Conservation (phyloP, 176 grass and related monocot species). For the Oryza glumipatula region DNA sequence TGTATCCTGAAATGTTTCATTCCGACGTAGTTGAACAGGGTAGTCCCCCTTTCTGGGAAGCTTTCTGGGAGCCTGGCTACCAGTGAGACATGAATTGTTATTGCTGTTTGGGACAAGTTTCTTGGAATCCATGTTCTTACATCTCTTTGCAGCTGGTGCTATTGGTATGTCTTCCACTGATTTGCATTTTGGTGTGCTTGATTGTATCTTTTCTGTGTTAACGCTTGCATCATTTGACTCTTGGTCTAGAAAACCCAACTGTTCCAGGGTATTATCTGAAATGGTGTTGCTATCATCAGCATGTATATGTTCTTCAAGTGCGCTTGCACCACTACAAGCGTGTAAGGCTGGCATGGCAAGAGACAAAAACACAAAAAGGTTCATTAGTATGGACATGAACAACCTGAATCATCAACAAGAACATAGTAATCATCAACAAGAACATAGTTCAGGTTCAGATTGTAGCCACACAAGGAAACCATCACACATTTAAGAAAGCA, state of each 20-base stretch:
- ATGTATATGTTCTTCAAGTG: slow-evolving; percentile 35
- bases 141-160: slow-evolving; percentile 53
- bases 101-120: slow-evolving; percentile 57
- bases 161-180: slow-evolving; percentile 55
- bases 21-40: slow-evolving; percentile 43
- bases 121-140: slow-evolving; percentile 64
- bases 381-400: slow-evolving; percentile 11
- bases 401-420: background rate
- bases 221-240: slow-evolving; percentile 60
- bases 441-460: background rate
- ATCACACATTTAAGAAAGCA: background rate
- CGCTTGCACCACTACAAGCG: slow-evolving; percentile 22
- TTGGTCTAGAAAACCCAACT: slow-evolving; percentile 46
- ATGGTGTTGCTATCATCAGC: slow-evolving; percentile 39
- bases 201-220: slow-evolving; percentile 61
- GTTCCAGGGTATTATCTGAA: slow-evolving; percentile 42
- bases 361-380: background rate
- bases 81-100: slow-evolving; percentile 44
- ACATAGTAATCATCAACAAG: background rate
- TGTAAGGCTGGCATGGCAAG: slow-evolving; percentile 37
- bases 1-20: slow-evolving; percentile 36
- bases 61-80: slow-evolving; percentile 47
- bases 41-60: slow-evolving; percentile 53
- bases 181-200: slow-evolving; percentile 67
- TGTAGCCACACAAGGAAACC: slow-evolving; percentile 1